phyloP scores from a whole-genome alignment of 805 yeast genomes.

The Candida orba region DNA sequence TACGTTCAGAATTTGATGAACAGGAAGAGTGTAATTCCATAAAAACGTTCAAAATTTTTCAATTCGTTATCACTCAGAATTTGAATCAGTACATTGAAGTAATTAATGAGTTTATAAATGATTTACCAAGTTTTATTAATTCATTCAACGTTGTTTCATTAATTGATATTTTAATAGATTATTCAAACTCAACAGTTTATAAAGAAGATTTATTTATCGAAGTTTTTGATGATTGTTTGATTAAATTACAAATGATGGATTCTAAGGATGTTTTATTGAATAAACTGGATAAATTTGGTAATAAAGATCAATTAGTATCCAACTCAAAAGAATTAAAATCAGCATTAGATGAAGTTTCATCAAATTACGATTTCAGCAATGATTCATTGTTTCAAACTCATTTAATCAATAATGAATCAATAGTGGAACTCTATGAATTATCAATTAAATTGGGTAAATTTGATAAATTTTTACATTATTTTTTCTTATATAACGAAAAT shows the following conservation, averaged over 20 bases:
- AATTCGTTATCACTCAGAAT: slow-evolving; percentile 22
- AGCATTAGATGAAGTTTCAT: slow-evolving; percentile 19
- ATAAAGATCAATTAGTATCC: slow-evolving; percentile 15
- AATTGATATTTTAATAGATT: slow-evolving; percentile 26
- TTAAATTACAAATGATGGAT: slow-evolving; percentile 16
- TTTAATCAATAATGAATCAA: slow-evolving; percentile 29
- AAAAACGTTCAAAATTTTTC: slow-evolving; percentile 23
- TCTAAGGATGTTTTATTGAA: slow-evolving; percentile 22
- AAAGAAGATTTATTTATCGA: slow-evolving; percentile 20
- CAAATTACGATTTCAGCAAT: slow-evolving; percentile 23
- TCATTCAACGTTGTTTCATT: slow-evolving; percentile 25
- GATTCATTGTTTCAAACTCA: slow-evolving; percentile 22
- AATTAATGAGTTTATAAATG: slow-evolving; percentile 29
- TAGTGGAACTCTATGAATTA: slow-evolving; percentile 27
- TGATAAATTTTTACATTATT: slow-evolving; percentile 16
- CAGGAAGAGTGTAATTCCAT: slow-evolving; percentile 18
- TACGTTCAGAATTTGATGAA: slow-evolving; percentile 13
- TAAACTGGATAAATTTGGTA: slow-evolving; percentile 28
- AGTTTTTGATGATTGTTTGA: slow-evolving; percentile 26
- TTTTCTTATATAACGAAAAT: slow-evolving; percentile 12
- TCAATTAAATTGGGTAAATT: slow-evolving; percentile 19
- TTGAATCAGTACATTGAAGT: slow-evolving; percentile 15
- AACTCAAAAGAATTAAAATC: slow-evolving; percentile 16
- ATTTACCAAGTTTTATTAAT: slow-evolving; percentile 29
- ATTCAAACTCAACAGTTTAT: slow-evolving; percentile 23